Percentiles rank a stretch among this genome's conserved stretches.
These are phyloP conservation scores for Geum urbanum DNA, from an alignment of 306 rosid species.

Conservation along the genomic window DNA sequence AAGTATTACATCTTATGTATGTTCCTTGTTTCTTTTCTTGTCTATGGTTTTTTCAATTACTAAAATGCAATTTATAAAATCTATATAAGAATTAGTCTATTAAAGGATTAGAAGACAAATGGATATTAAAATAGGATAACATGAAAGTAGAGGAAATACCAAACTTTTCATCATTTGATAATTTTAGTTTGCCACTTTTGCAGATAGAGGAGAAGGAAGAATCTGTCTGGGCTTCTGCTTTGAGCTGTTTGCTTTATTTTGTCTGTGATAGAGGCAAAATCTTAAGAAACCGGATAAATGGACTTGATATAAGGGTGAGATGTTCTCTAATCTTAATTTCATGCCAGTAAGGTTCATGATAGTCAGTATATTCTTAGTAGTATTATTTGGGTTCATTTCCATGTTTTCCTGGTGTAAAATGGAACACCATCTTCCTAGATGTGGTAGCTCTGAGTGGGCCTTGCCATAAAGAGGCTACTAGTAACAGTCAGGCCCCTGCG, in stretches of 20 bases:
- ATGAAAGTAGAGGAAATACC: too few relatives aligned
- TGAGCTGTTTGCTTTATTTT: conserved; percentile 96
- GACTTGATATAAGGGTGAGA: conserved; percentile 98
- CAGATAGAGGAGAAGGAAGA: conserved; percentile 93
- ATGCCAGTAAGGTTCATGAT: not conserved
- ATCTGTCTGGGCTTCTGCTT: conserved; percentile 97
- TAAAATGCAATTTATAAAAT: not conserved
- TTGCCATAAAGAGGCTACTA: not conserved
- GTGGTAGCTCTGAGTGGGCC: not conserved
- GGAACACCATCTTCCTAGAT: not conserved
- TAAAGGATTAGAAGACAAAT: not conserved
- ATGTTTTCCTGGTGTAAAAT: not conserved
- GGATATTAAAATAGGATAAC: not conserved
- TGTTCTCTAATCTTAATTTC: not conserved
- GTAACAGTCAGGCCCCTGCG: not conserved
- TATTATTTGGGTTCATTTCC: not conserved
- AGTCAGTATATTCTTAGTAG: not conserved
- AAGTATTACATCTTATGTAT: not conserved
- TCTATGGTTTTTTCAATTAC: not conserved
- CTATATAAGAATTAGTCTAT: not conserved
- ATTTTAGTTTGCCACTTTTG: conserved; percentile 19
- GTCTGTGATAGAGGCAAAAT: conserved; percentile 92
- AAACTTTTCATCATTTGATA: conserved; percentile 7
- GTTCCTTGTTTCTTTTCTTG: not conserved
- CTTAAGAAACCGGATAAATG: conserved; percentile 71